phyloP scores from a whole-genome alignment of 306 rosid species.

The Sicyos baderoa region DNA sequence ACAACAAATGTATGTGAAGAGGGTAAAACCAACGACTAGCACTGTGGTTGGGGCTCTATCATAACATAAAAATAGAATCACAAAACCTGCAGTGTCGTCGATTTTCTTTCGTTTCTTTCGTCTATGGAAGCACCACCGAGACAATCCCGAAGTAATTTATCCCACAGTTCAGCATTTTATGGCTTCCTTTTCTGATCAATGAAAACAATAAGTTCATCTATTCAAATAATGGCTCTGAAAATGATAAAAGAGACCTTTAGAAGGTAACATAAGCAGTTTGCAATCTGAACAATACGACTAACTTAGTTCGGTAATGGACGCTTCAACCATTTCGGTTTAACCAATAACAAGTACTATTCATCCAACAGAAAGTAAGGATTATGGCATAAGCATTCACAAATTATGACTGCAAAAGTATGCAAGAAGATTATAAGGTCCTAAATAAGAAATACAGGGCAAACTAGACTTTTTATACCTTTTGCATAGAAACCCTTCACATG shows the following conservation, averaged over 20 bases:
- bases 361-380: conserved; percentile 7
- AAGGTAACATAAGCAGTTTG: neutral
- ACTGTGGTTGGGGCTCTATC: conserved; percentile 11
- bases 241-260: no score
- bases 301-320: neutral
- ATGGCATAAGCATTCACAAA: neutral
- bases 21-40: neutral
- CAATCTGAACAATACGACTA: neutral
- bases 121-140: neutral
- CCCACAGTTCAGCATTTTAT: neutral
- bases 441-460: neutral
- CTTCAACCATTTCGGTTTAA: neutral
- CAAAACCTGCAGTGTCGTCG: neutral
- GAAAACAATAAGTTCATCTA: neutral
- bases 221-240: neutral
- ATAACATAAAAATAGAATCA: neutral
- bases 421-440: neutral
- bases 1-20: conserved; percentile 12
- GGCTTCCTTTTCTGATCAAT: conserved; percentile 4
- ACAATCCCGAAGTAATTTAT: neutral
- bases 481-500: neutral
- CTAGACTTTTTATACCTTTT: neutral
- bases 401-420: neutral
- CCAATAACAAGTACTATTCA: neutral
- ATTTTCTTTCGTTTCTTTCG: neutral